Base-by-base conservation (phyloP, 2,329 filamentous ascomycete species). In the Neofusicoccum cordaticola region DNA sequence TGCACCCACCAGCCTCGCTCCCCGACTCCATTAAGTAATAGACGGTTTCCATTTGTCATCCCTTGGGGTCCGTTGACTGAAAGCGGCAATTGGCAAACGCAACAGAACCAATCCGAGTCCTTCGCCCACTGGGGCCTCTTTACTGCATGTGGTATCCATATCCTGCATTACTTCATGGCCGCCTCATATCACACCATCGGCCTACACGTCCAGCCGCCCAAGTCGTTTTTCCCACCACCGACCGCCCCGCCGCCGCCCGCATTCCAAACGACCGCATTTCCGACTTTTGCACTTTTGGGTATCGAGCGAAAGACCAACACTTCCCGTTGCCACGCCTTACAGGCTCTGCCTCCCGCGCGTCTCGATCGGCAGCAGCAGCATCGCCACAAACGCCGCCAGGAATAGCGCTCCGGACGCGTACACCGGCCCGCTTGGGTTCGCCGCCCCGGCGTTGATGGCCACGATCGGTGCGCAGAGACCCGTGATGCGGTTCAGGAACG, bases 391-490 rank as follows among this genome's bases (percentile, higher is more conserved):
- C 2, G 79, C 77, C 7, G 77, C 79, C 52, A 81, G 72, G 65
- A 81, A 81, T 52, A 81, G 60, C 2, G 71, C 80, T 11, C 78
- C 79, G 15, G 72, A 73, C 1, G 78, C 78, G 65, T 80, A 81
- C 22, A 81, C 80, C 0, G 79, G 79, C 1, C 76, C 75, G 31
- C 74, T 74, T 0, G 80, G 78, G 63, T 78, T 75, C 4, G 71
- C 70, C 5, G 63, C 65, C 2, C 75, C 77, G 12, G 77, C 77
- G 58, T 80, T 74, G 39, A 80, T 75, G 0, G 90, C 90, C 31
- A 92, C 79, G 11, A 92, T 81, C 0, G 90, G 90, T 0, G 90
- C 90, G 70, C 87, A 81, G 11, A 92, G 79, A 4, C 90, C 90
- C 4, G 85, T 85, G 45, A 89, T 72, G 42, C 90, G 81, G 74